Evolutionary conservation across 495 filamentous ascomycete genomes (phyloP), one percentile per base, ranked within the genome.

Genomic region (Evernia prunastri): DNA sequence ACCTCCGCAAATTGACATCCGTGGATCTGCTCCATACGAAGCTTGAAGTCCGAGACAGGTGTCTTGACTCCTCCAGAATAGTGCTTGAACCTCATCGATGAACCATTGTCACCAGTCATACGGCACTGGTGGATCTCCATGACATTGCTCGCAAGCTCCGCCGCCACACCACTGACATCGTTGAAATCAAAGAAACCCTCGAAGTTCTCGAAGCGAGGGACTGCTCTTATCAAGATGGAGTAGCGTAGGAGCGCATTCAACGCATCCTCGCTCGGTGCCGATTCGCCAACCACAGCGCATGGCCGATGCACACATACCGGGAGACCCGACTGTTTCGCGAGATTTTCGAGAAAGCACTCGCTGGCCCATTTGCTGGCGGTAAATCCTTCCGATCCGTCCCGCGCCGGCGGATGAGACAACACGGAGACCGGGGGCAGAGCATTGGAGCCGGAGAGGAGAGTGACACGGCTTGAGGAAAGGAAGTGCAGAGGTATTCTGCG

Each of bases 361-460:
- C 78, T 76, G 1, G 77, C 83, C 83, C 84, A 86, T 45, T 83
- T 83, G 2, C 73, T 69, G 0, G 80, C 73, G 0, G 68, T 66
- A 62, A 84, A 86, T 1, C 82, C 82, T 58, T 80, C 68, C 2
- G 67, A 60, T 18, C 69, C 70, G 23, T 72, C 72, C 9, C 33
- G 47, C 20, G 29, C 60, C 43, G 23, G 68, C 47, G 37, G 69
- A 66, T 18, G 63, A 23, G 13, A 31, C 20, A 64, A 25, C 69
- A 70, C 3, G 53, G 61, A 56, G 49, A 35, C 45, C 39, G 42
- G 47, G 18, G 59, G 27, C 35, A 37, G 11, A 13, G 33, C 18
- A 27, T 20, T 0, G 9, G 51, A n/a, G 33, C 59, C 45, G 43
- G 67, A 57, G 37, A 75, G 66, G 23, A 63, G 49, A 4, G 70